Evolutionary conservation across 2,329 filamentous ascomycete genomes (phyloP).

Genomic region (Colletotrichum eremochloae): DNA sequence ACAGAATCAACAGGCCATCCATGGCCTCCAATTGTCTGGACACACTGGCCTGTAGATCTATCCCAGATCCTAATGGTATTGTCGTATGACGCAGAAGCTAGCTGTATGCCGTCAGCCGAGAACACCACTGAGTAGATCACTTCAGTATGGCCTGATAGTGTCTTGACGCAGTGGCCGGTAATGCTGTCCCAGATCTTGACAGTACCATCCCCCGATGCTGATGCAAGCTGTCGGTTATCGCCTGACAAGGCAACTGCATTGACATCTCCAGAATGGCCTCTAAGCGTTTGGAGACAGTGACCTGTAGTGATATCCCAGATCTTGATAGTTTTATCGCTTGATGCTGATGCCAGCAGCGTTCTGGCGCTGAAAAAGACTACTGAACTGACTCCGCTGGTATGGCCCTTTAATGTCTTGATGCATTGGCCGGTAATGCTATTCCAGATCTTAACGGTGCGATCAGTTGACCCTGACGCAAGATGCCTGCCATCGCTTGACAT

Average conservation of each 20-base stretch:
- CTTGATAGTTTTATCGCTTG: background rate
- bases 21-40: background rate
- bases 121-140: background rate
- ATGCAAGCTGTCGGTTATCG: background rate
- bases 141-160: background rate
- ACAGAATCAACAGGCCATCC: fast-evolving
- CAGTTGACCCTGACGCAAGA: background rate
- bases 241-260: background rate
- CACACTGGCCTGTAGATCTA: fast-evolving
- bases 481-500: background rate
- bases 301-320: background rate
- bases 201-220: background rate
- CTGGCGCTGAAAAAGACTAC: background rate
- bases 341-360: background rate
- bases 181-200: background rate
- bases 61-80: background rate
- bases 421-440: background rate
- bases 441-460: background rate
- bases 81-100: background rate
- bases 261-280: fast-evolving
- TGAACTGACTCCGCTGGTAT: background rate
- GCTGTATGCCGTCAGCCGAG: background rate
- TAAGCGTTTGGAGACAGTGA: background rate
- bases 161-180: background rate
- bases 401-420: background rate